Evolutionary conservation across 257 asterid species (phyloP).

Genomic region (Striga asiatica): DNA sequence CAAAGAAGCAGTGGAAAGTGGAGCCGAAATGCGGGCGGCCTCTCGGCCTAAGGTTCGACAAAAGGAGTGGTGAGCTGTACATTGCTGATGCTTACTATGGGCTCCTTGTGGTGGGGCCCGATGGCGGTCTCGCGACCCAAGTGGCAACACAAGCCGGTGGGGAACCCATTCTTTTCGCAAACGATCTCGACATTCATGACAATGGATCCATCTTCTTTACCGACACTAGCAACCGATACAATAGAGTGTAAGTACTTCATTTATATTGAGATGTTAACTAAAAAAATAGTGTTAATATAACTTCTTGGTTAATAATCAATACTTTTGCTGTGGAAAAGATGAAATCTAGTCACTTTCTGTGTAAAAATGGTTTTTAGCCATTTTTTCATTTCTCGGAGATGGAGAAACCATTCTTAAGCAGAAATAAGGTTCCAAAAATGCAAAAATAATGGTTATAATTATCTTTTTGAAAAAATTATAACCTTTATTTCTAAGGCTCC

Average conservation of each 20-base stretch:
- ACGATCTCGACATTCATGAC: conserved; percentile 72
- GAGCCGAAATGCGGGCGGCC: conserved; percentile 83
- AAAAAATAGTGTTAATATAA: too few relatives aligned
- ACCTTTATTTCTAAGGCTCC: too few relatives aligned
- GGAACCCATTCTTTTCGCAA: conserved; percentile 71
- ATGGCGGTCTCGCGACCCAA: conserved; percentile 67
- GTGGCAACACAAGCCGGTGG: conserved; percentile 55
- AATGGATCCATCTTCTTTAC: conserved; percentile 95
- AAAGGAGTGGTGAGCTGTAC: conserved; percentile 51
- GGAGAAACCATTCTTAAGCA: too few relatives aligned
- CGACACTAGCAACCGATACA: conserved; percentile 69
- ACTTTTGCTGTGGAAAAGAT: too few relatives aligned
- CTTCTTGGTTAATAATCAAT: too few relatives aligned
- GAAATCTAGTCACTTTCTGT: too few relatives aligned
- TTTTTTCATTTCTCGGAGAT: too few relatives aligned
- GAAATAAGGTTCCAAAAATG: too few relatives aligned
- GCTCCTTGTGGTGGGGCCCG: conserved; percentile 61
- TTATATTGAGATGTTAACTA: too few relatives aligned
- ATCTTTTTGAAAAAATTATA: too few relatives aligned
- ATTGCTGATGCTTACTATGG: conserved; percentile 89
- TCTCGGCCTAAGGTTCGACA: conserved; percentile 68
- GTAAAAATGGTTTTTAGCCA: too few relatives aligned
- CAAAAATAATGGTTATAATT: too few relatives aligned
- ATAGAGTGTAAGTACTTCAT: conserved; percentile 76
- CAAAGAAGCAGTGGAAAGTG: conserved; percentile 60